These are phyloP conservation scores for Lumnitzera littorea DNA, from an alignment of 345 rosid genomes.

Conservation along the genomic window DNA sequence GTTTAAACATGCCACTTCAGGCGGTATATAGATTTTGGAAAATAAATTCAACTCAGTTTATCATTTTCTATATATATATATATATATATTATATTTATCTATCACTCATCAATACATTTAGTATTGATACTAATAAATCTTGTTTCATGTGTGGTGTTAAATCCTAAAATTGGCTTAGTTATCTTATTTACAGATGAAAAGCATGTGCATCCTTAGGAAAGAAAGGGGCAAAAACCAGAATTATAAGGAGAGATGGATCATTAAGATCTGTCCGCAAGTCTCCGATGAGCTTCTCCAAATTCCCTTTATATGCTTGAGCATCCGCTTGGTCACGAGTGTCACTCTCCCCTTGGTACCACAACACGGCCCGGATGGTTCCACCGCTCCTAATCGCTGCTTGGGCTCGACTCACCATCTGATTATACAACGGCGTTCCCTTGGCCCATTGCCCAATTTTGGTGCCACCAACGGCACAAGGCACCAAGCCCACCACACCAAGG, in stretches of 20 bases:
- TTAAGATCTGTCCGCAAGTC: constrained; percentile 33
- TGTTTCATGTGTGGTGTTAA: too few species aligned
- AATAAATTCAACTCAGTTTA: too few species aligned
- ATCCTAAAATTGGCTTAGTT: too few species aligned
- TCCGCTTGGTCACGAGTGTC: constrained; percentile 21
- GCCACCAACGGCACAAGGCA: constrained; percentile 43
- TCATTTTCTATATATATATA: too few species aligned
- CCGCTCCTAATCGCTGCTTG: constrained; percentile 21
- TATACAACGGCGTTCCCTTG: constrained; percentile 26
- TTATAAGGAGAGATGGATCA: constrained; percentile 24
- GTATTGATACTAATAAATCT: too few species aligned
- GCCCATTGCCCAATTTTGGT: constrained; percentile 35
- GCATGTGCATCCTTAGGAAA: too few species aligned
- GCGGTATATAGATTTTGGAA: too few species aligned
- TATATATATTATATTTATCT: too few species aligned
- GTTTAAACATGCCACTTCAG: too few species aligned
- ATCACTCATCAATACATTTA: too few species aligned
- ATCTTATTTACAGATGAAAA: too few species aligned
- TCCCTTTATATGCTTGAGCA: constrained; percentile 26
- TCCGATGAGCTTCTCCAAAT: constrained; percentile 24
- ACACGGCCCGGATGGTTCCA: constrained; percentile 26
- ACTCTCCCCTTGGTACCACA: constrained; percentile 52
- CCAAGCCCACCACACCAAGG: constrained; percentile 25
- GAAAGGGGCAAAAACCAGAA: constrained; percentile 15
- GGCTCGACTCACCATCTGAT: constrained; percentile 30